phyloP scores from a whole-genome alignment of 176 grass and related monocot genomes.

The Carex cristatella region DNA sequence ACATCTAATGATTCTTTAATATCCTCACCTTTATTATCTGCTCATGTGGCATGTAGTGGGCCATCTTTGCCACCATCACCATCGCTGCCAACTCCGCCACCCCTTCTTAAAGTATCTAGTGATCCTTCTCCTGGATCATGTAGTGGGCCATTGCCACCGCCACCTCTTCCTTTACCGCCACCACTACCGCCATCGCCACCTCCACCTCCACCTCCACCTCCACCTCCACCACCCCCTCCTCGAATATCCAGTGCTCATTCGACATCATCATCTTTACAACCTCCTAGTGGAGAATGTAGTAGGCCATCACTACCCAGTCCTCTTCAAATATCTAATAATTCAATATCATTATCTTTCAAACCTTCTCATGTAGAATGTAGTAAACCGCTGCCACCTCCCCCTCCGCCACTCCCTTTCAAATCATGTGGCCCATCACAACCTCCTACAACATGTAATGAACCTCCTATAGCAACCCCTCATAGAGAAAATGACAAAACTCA shows the following conservation, averaged over 20 bases:
- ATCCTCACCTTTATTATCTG: not conserved
- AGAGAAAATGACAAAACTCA: constrained; percentile 34
- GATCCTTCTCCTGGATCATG: not conserved
- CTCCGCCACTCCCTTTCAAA: constrained; percentile 19
- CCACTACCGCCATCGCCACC: too few species aligned
- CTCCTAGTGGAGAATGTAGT: not conserved
- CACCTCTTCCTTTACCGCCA: too few species aligned
- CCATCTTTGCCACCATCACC: not conserved
- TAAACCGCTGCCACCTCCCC: not conserved
- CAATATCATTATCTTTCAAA: not conserved
- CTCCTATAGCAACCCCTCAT: constrained; percentile 37
- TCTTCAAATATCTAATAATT: not conserved
- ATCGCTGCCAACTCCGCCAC: not conserved
- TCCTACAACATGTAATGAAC: constrained; percentile 25
- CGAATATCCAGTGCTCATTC: not conserved
- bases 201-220: not conserved
- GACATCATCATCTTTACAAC: not conserved
- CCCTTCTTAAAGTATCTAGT: not conserved
- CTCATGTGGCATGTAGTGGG: too few species aligned
- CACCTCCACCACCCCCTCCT: not conserved
- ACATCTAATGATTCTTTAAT: not conserved
- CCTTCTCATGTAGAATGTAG: not conserved
- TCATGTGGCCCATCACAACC: constrained; percentile 20
- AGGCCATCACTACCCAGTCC: not conserved
- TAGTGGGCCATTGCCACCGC: not conserved